Conservation (phyloP, 108 stramenopile genomes). For the Parmales sp. region DNA sequence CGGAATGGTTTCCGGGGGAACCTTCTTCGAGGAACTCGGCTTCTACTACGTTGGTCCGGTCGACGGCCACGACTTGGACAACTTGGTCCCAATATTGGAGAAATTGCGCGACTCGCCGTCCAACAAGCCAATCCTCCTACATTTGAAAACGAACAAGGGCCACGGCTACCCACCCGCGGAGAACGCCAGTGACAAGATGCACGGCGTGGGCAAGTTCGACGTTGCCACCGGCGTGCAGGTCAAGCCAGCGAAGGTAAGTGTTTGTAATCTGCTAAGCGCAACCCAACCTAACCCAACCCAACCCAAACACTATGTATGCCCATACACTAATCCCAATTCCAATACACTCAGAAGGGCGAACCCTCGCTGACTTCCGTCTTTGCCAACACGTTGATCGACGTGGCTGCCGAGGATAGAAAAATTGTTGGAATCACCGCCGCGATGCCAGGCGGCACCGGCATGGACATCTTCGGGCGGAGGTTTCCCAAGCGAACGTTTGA, state of each 20-base stretch:
- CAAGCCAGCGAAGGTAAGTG: constrained; percentile 45
- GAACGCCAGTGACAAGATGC: constrained; percentile 84
- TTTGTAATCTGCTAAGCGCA: no score
- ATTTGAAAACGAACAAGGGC: constrained; percentile 88
- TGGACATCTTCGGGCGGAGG: constrained; percentile 92
- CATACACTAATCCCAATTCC: no score
- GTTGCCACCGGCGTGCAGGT: constrained; percentile 81
- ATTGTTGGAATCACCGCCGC: constrained; percentile 94
- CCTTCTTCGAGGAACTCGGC: constrained; percentile 92
- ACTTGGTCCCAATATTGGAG: constrained; percentile 88
- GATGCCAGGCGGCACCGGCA: constrained; percentile 96
- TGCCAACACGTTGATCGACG: constrained; percentile 81
- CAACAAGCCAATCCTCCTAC: constrained; percentile 83
- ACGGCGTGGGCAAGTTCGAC: constrained; percentile 94
- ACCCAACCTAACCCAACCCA: no score
- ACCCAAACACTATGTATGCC: no score
- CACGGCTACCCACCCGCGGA: constrained; percentile 91
- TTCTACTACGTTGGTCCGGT: constrained; percentile 97
- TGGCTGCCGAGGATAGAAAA: constrained; percentile 77
- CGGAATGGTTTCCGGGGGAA: constrained; percentile 87
- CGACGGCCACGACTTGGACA: constrained; percentile 94
- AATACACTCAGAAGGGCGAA: no score
- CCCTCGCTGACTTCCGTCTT: constrained; percentile 85
- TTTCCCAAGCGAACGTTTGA: constrained; percentile 94
- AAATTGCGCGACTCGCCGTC: constrained; percentile 70